Conservation (phyloP, 2,329 filamentous ascomycete genomes). For the Alternaria brassicae region DNA sequence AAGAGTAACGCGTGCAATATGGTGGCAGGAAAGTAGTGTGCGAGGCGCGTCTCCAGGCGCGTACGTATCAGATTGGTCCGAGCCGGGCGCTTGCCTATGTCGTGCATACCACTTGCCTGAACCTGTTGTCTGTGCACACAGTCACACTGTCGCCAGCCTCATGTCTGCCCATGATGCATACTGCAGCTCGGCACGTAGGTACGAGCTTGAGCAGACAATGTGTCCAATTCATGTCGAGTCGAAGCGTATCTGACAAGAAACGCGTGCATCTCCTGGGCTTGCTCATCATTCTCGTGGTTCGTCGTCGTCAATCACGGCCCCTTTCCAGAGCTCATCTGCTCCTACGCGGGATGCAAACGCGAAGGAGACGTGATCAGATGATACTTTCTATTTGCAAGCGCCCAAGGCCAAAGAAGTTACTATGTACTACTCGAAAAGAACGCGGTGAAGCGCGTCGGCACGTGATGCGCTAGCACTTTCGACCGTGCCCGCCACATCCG, state of each 20-base stretch:
- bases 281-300: background rate
- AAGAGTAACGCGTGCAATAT: constrained; percentile 27
- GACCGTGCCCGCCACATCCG: background rate
- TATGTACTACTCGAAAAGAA: background rate
- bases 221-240: background rate
- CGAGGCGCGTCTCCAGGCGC: constrained; percentile 23
- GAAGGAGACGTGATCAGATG: background rate
- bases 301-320: background rate
- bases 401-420: background rate
- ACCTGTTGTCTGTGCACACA: constrained; percentile 18
- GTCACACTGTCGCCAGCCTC: constrained; percentile 12
- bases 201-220: background rate
- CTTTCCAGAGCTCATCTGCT: background rate
- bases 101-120: constrained; percentile 22
- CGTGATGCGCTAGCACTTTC: constrained; percentile 18
- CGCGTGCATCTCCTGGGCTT: background rate
- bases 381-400: background rate
- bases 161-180: background rate
- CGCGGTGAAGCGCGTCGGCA: constrained; percentile 14
- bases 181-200: constrained; percentile 4
- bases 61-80: constrained; percentile 21
- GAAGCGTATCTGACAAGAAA: background rate
- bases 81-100: constrained; percentile 25
- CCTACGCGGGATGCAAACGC: background rate
- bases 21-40: constrained; percentile 37